phyloP scores from a whole-genome alignment of 2,329 filamentous ascomycete genomes.

The Epicoccum sorghinum region DNA sequence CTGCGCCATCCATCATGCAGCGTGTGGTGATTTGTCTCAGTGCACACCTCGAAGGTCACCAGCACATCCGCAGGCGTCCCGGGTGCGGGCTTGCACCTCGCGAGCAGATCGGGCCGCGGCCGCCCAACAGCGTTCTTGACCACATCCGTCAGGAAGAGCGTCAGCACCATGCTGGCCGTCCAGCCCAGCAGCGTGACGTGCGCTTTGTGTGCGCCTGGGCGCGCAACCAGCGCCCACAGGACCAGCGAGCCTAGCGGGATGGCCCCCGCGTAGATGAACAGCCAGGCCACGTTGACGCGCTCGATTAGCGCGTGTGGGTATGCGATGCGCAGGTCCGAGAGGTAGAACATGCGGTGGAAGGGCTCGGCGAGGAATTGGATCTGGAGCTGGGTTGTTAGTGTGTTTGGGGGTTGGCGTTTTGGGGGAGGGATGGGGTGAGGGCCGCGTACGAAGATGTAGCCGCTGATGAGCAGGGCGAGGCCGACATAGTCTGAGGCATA shows the following conservation, averaged over 20 bases:
- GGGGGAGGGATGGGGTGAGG: not conserved
- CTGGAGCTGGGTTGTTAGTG: conserved; percentile 47
- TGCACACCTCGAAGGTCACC: conserved; percentile 73
- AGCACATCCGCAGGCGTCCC: conserved; percentile 62
- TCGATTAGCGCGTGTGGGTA: conserved; percentile 86
- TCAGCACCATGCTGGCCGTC: conserved; percentile 72
- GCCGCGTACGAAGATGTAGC: conserved; percentile 65
- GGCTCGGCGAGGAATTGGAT: conserved; percentile 75
- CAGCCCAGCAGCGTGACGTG: conserved; percentile 87
- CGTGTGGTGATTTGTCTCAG: conserved; percentile 68
- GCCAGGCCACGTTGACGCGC: conserved; percentile 78
- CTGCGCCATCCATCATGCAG: conserved; percentile 85
- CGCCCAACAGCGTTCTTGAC: conserved; percentile 88
- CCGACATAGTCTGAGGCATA: conserved; percentile 91
- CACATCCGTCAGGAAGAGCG: conserved; percentile 80
- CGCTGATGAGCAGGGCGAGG: conserved; percentile 70
- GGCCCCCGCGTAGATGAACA: conserved; percentile 78
- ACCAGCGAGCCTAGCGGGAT: conserved; percentile 72
- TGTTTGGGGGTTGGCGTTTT: not conserved
- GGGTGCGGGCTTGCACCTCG: conserved; percentile 77
- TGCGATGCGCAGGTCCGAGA: conserved; percentile 82
- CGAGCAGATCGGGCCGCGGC: conserved; percentile 84
- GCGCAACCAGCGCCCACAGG: conserved; percentile 66
- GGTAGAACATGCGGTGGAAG: conserved; percentile 92
- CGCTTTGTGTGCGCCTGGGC: conserved; percentile 74